Base-by-base conservation (phyloP, 2,329 filamentous ascomycete genomes). In the Phaeophleospora eucalypticola region DNA sequence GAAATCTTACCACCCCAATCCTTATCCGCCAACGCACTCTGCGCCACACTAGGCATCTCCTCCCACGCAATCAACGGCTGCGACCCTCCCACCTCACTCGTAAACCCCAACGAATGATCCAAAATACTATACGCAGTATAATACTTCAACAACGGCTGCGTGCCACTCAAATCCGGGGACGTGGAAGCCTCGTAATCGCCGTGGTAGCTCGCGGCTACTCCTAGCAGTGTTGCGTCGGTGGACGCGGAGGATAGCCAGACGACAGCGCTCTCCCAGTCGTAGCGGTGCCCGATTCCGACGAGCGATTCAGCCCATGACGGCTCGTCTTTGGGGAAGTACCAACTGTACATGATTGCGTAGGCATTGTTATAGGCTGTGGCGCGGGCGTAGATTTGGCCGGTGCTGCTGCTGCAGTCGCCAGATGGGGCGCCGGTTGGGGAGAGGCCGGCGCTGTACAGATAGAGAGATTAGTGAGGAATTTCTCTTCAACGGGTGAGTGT, bases 211-310 rank as follows among this genome's bases (percentile, higher is more conserved):
- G 76, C 75, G 17, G 76, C 76, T 6, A 79, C 72, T 17, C 74
- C 76, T 1, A 72, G 57, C 21, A 79, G 60, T 1, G 68, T 72
- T 0, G 73, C 68, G 0, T 64, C 59, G 0, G 63, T 63, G 1
- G 66, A 67, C 2, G 66, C 61, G 8, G 64, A 63, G 0, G 67
- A 65, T 0, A 80, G 68, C 73, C 74, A 80, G 19, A 80, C 68
- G 29, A 80, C 71, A 0, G 72, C 65, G n/a, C 72, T 73, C 54
- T 79, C 76, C 77, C 76, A 80, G 56, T 80, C 77, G 60, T 79
- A 73, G 16, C 75, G 71, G 53, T 79, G 77, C 7, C 76, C 76
- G 2, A 76, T 58, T 0, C 68, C 72, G 2, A 60, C 48, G 0
- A 66, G 67, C 1, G 8, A 8, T 32, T 32, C 27, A n/a, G n/a